phyloP scores from a whole-genome alignment of 2,329 filamentous ascomycete species.

The Cordyceps fumosorosea region DNA sequence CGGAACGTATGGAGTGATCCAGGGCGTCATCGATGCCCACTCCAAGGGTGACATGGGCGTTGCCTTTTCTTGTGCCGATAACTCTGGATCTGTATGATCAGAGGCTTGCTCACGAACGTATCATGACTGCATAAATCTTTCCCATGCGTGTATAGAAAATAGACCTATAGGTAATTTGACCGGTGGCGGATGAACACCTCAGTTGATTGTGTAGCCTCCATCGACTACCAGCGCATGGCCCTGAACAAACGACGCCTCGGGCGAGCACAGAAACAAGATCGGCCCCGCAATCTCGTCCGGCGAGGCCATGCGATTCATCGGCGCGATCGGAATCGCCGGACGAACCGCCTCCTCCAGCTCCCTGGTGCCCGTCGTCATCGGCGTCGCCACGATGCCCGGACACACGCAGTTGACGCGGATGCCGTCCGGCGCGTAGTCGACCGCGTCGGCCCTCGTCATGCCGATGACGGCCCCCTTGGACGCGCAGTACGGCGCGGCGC shows the following conservation, averaged over 20 bases:
- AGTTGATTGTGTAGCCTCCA: constrained; percentile 46
- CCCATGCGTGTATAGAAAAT: not conserved
- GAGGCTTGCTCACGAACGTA: not conserved
- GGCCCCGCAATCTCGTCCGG: constrained; percentile 43
- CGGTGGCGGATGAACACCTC: not conserved
- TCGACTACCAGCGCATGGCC: constrained; percentile 47
- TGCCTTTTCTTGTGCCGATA: constrained; percentile 44
- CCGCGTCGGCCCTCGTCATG: constrained; percentile 50
- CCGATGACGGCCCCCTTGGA: constrained; percentile 53
- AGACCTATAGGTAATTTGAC: not conserved
- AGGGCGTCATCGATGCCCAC: constrained; percentile 46
- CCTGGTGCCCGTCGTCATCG: constrained; percentile 35
- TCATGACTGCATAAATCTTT: not conserved
- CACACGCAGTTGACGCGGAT: constrained; percentile 34
- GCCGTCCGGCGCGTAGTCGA: constrained; percentile 39
- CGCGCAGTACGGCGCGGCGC: constrained; percentile 49
- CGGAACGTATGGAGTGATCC: constrained; percentile 39
- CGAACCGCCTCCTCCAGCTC: constrained; percentile 33
- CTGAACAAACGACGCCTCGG: constrained; percentile 43
- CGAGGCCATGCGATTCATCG: constrained; percentile 44
- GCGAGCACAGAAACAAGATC: constrained; percentile 43
- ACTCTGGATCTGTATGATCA: constrained; percentile 23
- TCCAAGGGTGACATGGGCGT: constrained; percentile 36
- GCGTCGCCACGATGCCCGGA: constrained; percentile 39
- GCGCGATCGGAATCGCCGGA: constrained; percentile 38